Evolutionary conservation across 1,139 yeast genomes (phyloP), one percentile per base, ranked within the genome.

Genomic region (Blastobotrys ciferrii): DNA sequence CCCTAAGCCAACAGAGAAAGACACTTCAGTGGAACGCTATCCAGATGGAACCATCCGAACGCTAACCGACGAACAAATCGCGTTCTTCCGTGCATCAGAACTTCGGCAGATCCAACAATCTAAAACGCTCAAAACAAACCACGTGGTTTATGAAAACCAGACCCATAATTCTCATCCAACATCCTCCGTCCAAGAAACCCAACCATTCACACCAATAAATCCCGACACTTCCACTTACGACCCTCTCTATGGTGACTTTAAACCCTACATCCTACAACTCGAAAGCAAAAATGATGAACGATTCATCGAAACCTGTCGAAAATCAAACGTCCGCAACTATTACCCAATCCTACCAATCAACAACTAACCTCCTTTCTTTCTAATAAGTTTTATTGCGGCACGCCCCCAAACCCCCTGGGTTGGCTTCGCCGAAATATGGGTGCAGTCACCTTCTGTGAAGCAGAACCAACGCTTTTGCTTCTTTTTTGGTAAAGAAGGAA

Each of bases 31-130:
- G 32, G 46, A 38, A 20, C 17, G 46, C 28, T 59, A 60, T 23
- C 47, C 58, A 4, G 65, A 61, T 44, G 64, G 64, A 7, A 51
- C 53, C 3, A 42, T 45, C 18, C 53, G 64, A 7, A 58, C 63
- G 1, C 50, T 62, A 23, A 60, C 62, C 0, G 64, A 61, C 32
- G 59, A 61, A 18, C 58, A 62, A 45, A 55, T 62, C 18, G 58
- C 50, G 9, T 59, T 54, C 47, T 59, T 62, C 30, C 53, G 62
- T 4, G 52, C 50, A 6, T 56, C 61, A 6, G 64, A 60, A 32
- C 15, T 49, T 19, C 50, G 58, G 36, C 28, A 31, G 15, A 30
- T 13, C 23, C 45, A 44, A n/a, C 12, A 18, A 20, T 35, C 17
- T 28, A 19, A 13, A 32, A 33, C 17, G 15, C 11, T 23, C 28